Evolutionary conservation across 228 moss, liverwort and hornwort genomes (phyloP), one percentile per base, ranked within the genome.

Genomic region (Sphagnum fallax): DNA sequence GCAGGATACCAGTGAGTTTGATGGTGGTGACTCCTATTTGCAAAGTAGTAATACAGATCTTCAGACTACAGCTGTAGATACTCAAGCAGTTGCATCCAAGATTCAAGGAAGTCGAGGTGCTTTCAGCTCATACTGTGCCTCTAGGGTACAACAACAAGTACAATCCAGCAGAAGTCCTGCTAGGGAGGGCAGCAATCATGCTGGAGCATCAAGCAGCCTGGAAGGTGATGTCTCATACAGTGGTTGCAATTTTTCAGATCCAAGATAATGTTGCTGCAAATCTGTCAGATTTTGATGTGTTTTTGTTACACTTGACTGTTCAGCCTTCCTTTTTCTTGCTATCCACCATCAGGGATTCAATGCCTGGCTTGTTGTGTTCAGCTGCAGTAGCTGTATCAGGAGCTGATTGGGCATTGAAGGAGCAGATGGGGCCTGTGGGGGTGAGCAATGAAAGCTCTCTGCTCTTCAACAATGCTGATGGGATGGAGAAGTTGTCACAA

Each of bases 21-120:
- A 32, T 32, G 32, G 32, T 32, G 32, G 32, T 32, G 32, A 2
- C 32, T 32, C 32, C 32, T 0, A 32, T 32, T 32, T 32, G 32
- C 32, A 32, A 32, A 32, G 32, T 32, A 32, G 32, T 32, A 32
- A 32, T 32, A 32, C 32, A 32, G 63, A 15, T 10, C 11, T 67
- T 15, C 75, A 69, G 67, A 73, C 61, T 55, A 32, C 69, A 52
- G 68, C 67, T 15, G 49, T 47, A 16, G 72, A 75, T 73, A 75
- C 65, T 52, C 84, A 78, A 57, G 79, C 72, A 63, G 72, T 65
- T 72, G 75, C 70, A 47, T 75, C 79, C 12, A 80, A 82, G 52
- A 76, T 72, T 53, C 69, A 67, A 60, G 77, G 79, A 61, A 73
- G 75, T 66, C 74, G 78, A 74, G 79, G 77, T 53, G 83, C 83